Base-by-base conservation (phyloP, 2,329 filamentous ascomycete species). In the Fusarium sp. region DNA sequence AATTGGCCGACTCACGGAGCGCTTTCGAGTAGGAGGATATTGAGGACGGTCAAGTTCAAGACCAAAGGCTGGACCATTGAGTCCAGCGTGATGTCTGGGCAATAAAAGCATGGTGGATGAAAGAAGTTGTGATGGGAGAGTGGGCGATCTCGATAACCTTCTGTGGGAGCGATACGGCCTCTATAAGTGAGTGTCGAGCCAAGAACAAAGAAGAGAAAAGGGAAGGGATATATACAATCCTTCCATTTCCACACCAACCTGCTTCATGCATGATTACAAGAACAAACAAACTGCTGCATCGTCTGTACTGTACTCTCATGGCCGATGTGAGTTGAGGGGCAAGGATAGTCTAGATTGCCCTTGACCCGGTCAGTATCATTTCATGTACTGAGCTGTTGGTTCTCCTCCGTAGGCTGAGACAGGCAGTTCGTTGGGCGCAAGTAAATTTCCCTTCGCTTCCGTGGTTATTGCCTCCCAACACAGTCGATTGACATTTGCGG, bases 361-460 rank as follows among this genome's bases (percentile, higher is more conserved):
- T 63, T 58, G 57, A 55, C 45, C 69, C 57, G 65, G 58, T 65
- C 75, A 75, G 70, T 61, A 41, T 52, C 32, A 41, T 42, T 40
- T 29, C 34, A 53, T 64, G 67, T 61, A 67, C 56, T 51, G 40
- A 53, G 70, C 72, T 67, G 74, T 79, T 77, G 78, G 77, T 61
- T 73, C 70, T 75, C 72, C 76, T 77, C 77, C 75, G 67, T 61
- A 67, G 71, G 74, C 74, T 79, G 76, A 79, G 77, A 79, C 77
- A 78, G 56, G 58, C 62, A 71, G 41, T 49, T 45, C 53, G 45
- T 40, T 52, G 53, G 20, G 37, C 25, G 20, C 13, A 29, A 22
- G 49, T 42, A 29, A 52, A 58, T 53, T 61, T 40, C 34, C 25
- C 54, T 67, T 64, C 60, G 60, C 59, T 67, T 24, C 42, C 42